Percentiles rank a stretch among this genome's conserved stretches.
These are phyloP conservation scores for Vigna hirtella DNA, from an alignment of 306 rosid species.

Conservation along the genomic window DNA sequence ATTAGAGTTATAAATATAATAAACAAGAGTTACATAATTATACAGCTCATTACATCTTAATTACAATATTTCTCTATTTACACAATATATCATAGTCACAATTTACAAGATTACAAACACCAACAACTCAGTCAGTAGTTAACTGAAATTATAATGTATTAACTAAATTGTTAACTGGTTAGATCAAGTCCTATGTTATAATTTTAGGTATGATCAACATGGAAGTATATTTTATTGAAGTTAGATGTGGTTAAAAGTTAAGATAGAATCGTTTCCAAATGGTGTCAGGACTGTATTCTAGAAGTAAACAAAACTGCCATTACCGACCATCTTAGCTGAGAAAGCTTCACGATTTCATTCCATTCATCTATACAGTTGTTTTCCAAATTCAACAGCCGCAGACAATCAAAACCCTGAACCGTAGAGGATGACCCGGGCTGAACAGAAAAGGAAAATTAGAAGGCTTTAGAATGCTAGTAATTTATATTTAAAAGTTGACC, in stretches of 20 bases:
- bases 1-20: background rate
- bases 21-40: background rate
- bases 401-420: conserved; percentile 81
- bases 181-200: conserved; percentile 24
- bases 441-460: conserved; percentile 47
- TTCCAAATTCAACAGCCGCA: conserved; percentile 91
- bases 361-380: conserved; percentile 82
- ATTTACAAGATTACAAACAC: background rate
- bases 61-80: background rate
- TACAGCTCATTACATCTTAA: background rate
- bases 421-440: conserved; percentile 70
- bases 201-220: conserved; percentile 25
- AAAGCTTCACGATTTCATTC: conserved; percentile 82
- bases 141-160: background rate
- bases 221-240: conserved; percentile 36
- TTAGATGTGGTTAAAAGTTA: conserved; percentile 26
- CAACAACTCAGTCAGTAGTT: conserved; percentile 28
- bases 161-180: conserved; percentile 19
- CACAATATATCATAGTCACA: background rate
- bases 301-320: conserved; percentile 33
- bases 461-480: conserved; percentile 35
- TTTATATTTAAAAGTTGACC: conserved; percentile 19
- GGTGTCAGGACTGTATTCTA: conserved; percentile 21
- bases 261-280: conserved; percentile 22
- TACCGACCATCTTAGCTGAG: conserved; percentile 75